Evolutionary conservation across 1,139 yeast genomes (phyloP).

Genomic region (Blastobotrys malaysiensis): DNA sequence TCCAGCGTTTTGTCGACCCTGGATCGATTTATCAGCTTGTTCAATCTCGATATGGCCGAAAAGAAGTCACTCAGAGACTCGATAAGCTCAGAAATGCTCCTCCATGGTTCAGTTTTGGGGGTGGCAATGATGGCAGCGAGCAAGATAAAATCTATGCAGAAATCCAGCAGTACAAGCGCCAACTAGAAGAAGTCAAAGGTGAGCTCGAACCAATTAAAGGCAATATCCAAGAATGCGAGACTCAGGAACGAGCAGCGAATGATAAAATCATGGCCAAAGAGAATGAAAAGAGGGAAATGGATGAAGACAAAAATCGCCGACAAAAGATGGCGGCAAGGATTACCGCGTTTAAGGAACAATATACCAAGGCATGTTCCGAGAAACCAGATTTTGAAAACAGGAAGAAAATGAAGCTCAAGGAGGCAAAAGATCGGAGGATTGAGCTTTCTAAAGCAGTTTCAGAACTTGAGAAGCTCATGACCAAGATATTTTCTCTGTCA

Average conservation of each 20-base stretch:
- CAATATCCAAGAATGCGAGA: slow-evolving; percentile 2
- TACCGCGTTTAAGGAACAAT: not conserved
- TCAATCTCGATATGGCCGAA: slow-evolving; percentile 22
- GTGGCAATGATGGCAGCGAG: not conserved
- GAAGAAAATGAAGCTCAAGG: not conserved
- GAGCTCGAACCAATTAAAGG: slow-evolving; percentile 2
- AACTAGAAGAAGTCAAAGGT: slow-evolving; percentile 2
- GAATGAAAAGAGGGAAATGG: not conserved
- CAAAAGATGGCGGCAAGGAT: not conserved
- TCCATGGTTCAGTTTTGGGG: slow-evolving; percentile 1
- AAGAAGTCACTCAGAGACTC: slow-evolving; percentile 6
- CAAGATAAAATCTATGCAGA: slow-evolving; percentile 12
- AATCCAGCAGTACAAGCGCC: slow-evolving; percentile 15
- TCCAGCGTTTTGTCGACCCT: slow-evolving; percentile 14
- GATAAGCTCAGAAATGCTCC: not conserved
- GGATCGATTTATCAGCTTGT: slow-evolving; percentile 7
- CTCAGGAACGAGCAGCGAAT: slow-evolving; percentile 6
- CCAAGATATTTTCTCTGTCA: not conserved
- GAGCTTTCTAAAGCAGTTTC: not conserved
- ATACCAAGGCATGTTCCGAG: not conserved
- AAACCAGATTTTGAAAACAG: not conserved
- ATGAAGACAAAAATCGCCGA: not conserved
- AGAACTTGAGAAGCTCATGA: not conserved
- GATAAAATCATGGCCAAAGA: slow-evolving; percentile 1
- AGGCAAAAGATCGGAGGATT: not conserved